Conservation (phyloP, 208 protist genomes). For the Blastocrithidia nonstop region DNA sequence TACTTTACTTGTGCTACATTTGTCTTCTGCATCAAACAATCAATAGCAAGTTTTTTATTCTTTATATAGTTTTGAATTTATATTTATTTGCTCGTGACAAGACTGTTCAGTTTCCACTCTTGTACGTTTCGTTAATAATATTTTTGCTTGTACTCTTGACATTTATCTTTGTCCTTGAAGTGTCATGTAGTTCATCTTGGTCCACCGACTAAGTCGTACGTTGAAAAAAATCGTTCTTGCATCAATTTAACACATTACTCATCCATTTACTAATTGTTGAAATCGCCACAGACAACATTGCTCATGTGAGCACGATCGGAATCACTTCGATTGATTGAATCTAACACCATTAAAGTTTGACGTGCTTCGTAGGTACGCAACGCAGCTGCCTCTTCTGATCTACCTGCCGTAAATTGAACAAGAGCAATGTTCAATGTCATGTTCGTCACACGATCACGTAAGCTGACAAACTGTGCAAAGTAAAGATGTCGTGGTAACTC, state of each 20-base stretch:
- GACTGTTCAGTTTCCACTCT: not conserved
- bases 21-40: not conserved
- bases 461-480: conserved; percentile 52
- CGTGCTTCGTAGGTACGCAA: conserved; percentile 37
- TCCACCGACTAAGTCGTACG: conserved; percentile 67
- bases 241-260: conserved; percentile 58
- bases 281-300: conserved; percentile 48
- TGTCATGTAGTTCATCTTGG: conserved; percentile 74
- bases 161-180: conserved; percentile 7
- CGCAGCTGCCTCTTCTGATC: conserved; percentile 21
- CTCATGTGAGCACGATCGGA: conserved; percentile 46
- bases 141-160: not conserved
- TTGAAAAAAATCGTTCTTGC: conserved; percentile 52
- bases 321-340: conserved; percentile 37
- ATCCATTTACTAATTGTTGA: conserved; percentile 64
- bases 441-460: conserved; percentile 76
- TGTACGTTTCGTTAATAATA: not conserved
- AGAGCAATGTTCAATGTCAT: conserved; percentile 50
- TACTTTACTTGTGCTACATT: not conserved
- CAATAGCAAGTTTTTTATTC: not conserved
- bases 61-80: not conserved
- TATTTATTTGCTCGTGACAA: not conserved
- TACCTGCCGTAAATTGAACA: conserved; percentile 62
- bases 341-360: conserved; percentile 46
- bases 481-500: conserved; percentile 42